phyloP scores from a whole-genome alignment of 73 alveolate species.

The Effrenium voratum region DNA sequence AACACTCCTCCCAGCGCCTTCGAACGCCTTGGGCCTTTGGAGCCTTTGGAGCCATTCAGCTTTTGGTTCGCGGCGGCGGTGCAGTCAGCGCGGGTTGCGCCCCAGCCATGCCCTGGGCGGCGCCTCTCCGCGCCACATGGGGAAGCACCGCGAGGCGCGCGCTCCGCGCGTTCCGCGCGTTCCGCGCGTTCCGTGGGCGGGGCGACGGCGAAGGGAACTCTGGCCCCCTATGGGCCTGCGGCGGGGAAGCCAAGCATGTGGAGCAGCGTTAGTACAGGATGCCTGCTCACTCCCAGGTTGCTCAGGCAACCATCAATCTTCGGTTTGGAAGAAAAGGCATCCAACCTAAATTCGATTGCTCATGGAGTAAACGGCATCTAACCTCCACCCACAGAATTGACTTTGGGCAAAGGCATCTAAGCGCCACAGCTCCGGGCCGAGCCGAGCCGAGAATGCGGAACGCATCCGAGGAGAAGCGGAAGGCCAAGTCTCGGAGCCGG shows the following conservation, averaged over 20 bases:
- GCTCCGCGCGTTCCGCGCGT: too few relatives aligned
- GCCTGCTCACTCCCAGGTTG: background rate
- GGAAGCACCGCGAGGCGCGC: constrained; percentile 30
- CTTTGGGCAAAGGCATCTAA: too few relatives aligned
- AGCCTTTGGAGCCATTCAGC: background rate
- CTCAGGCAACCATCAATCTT: background rate
- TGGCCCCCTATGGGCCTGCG: too few relatives aligned
- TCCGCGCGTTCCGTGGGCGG: background rate
- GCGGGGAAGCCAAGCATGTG: background rate
- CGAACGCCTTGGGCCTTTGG: too few relatives aligned
- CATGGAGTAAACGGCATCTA: too few relatives aligned
- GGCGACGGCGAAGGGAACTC: background rate
- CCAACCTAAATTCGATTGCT: too few relatives aligned
- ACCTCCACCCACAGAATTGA: too few relatives aligned
- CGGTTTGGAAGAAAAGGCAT: background rate
- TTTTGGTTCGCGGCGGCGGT: background rate
- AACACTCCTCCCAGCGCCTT: too few relatives aligned
- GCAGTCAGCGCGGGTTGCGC: background rate
- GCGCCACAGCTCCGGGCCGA: too few relatives aligned
- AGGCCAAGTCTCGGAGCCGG: too few relatives aligned
- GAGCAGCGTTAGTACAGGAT: background rate
- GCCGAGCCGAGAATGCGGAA: too few relatives aligned
- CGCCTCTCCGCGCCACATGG: background rate
- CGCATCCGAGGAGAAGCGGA: too few relatives aligned
- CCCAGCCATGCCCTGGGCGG: background rate